Evolutionary conservation across 441 rosid genomes (phyloP).

Genomic region (Omphalea diandra): DNA sequence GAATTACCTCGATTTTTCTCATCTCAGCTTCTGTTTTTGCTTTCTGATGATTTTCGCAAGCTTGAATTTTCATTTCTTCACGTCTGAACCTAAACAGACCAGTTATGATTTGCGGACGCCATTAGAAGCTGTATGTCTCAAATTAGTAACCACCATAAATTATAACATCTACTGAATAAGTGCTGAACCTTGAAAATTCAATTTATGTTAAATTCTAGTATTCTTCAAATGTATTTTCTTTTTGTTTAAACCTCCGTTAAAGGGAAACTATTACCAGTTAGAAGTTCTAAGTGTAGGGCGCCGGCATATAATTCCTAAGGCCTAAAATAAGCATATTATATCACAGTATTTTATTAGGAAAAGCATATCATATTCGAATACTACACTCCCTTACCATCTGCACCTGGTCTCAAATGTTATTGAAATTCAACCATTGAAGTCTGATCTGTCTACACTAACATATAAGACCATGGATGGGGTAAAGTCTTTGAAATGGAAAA

Average conservation of each 20-base stretch:
- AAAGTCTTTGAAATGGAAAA: too few relatives aligned
- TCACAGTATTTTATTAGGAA: neutral
- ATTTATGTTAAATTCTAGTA: neutral
- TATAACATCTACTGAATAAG: neutral
- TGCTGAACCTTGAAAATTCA: neutral
- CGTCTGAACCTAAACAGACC: conserved; percentile 57
- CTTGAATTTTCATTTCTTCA: conserved; percentile 85
- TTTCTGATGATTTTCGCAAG: conserved; percentile 90
- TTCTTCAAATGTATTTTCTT: neutral
- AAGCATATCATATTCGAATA: conserved; percentile 8
- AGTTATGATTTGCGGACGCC: neutral
- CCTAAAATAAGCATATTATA: neutral
- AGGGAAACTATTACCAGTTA: neutral
- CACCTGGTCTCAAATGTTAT: too few relatives aligned
- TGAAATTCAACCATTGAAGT: too few relatives aligned
- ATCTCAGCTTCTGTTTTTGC: conserved; percentile 87
- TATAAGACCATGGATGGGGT: too few relatives aligned
- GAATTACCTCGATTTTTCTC: conserved; percentile 74
- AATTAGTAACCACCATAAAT: neutral
- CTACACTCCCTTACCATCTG: too few relatives aligned
- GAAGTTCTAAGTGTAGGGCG: neutral
- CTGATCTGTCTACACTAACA: too few relatives aligned
- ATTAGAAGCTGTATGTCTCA: conserved; percentile 20
- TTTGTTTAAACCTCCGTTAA: neutral
- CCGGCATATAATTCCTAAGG: neutral